Conservation (phyloP, 2,329 filamentous ascomycete species). For the Arachnopeziza araneosa region DNA sequence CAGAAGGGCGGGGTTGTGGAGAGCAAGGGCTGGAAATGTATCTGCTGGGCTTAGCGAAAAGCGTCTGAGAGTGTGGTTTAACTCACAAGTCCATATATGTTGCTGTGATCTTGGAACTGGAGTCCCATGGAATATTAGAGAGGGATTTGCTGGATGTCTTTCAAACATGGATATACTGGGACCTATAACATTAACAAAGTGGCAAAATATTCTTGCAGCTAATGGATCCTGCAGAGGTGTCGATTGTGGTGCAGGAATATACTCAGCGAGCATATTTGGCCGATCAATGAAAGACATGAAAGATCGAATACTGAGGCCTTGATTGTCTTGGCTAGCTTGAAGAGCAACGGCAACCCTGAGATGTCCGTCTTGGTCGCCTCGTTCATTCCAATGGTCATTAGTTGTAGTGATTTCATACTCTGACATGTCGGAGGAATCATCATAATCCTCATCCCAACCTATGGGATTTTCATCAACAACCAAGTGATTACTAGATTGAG, state of each 20-base stretch:
- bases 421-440: constrained; percentile 43
- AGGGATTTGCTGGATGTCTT: constrained; percentile 69
- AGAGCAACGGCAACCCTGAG: constrained; percentile 26
- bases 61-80: neutral
- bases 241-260: constrained; percentile 57
- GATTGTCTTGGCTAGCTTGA: constrained; percentile 24
- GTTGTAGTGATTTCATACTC: constrained; percentile 51
- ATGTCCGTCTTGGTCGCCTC: neutral
- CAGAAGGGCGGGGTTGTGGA: constrained; percentile 79
- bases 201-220: constrained; percentile 78
- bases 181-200: constrained; percentile 86
- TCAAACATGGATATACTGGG: constrained; percentile 85
- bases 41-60: constrained; percentile 39
- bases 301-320: constrained; percentile 36
- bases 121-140: constrained; percentile 56
- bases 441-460: constrained; percentile 21
- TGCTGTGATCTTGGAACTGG: constrained; percentile 58
- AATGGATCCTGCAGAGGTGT: constrained; percentile 75
- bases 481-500: neutral
- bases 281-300: constrained; percentile 39
- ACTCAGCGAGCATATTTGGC: constrained; percentile 54
- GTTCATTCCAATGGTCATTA: constrained; percentile 26
- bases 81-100: constrained; percentile 59
- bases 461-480: neutral
- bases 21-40: constrained; percentile 74